Conservation (phyloP, 192 early-diverging fungal species). For the Gigaspora rosea region DNA sequence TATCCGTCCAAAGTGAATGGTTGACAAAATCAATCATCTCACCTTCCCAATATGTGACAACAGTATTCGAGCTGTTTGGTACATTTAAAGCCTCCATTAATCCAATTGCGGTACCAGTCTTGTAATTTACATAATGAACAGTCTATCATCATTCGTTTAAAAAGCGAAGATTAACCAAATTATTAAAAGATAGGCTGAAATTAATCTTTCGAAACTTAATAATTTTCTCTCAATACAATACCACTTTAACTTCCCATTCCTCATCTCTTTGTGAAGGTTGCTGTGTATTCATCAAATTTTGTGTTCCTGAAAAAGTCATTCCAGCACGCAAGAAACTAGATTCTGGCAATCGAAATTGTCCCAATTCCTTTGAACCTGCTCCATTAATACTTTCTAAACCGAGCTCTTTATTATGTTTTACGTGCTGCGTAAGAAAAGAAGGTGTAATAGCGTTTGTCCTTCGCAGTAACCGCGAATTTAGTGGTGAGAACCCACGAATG, state of each 20-base stretch:
- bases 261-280: constrained; percentile 34
- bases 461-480: constrained; percentile 7
- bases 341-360: constrained; percentile 30
- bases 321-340: constrained; percentile 46
- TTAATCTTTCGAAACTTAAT: not conserved
- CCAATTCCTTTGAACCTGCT: constrained; percentile 8
- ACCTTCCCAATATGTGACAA: constrained; percentile 67
- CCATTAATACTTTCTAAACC: not conserved
- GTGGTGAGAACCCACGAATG: constrained; percentile 3
- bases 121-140: constrained; percentile 43
- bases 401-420: constrained; percentile 18
- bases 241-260: constrained; percentile 51
- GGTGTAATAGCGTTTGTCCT: constrained; percentile 12
- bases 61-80: constrained; percentile 46
- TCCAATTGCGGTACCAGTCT: constrained; percentile 45
- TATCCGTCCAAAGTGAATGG: constrained; percentile 54
- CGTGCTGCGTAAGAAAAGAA: constrained; percentile 12
- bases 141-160: constrained; percentile 31
- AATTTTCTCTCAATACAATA: constrained; percentile 18
- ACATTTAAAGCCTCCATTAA: constrained; percentile 65
- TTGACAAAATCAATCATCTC: constrained; percentile 68
- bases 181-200: not conserved
- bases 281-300: constrained; percentile 37
- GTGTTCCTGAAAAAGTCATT: constrained; percentile 42
- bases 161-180: not conserved